These are phyloP conservation scores for Fraxinus paxiana DNA, from an alignment of 305 asterid species.

Conservation along the genomic window DNA sequence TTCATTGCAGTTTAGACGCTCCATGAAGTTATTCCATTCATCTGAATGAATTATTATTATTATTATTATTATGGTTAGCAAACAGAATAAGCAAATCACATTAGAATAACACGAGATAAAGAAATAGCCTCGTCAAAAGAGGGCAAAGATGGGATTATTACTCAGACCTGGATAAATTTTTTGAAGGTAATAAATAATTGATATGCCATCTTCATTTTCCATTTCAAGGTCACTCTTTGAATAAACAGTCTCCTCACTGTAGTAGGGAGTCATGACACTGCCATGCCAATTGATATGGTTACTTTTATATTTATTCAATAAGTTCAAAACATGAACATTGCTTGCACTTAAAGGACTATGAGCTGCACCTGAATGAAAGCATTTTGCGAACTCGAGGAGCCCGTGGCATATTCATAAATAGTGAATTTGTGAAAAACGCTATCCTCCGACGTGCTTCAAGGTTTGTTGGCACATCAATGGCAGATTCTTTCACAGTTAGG, in stretches of 20 bases:
- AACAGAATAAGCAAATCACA: constrained; percentile 8
- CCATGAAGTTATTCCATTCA: constrained; percentile 94
- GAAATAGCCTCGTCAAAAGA: constrained; percentile 16
- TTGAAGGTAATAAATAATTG: constrained; percentile 82
- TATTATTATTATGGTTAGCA: constrained; percentile 16
- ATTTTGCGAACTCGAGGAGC: constrained; percentile 98
- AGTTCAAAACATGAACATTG: background rate
- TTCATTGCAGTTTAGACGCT: constrained; percentile 81
- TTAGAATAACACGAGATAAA: constrained; percentile 11
- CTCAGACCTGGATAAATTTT: constrained; percentile 87
- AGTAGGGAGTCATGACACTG: constrained; percentile 98
- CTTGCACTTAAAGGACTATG: constrained; percentile 19
- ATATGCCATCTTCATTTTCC: constrained; percentile 98
- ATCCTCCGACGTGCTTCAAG: constrained; percentile 97
- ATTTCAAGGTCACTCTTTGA: constrained; percentile 94
- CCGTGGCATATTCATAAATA: constrained; percentile 95
- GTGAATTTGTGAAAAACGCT: constrained; percentile 86
- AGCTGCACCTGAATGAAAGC: constrained; percentile 85
- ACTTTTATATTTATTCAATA: background rate
- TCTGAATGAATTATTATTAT: constrained; percentile 41
- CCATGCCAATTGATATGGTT: constrained; percentile 35
- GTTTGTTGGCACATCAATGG: constrained; percentile 84
- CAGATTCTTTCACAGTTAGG: constrained; percentile 94
- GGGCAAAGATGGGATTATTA: constrained; percentile 25
- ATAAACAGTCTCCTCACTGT: constrained; percentile 95